Conservation (phyloP, 148 eudicot genomes). For the Arctostaphylos glauca region DNA sequence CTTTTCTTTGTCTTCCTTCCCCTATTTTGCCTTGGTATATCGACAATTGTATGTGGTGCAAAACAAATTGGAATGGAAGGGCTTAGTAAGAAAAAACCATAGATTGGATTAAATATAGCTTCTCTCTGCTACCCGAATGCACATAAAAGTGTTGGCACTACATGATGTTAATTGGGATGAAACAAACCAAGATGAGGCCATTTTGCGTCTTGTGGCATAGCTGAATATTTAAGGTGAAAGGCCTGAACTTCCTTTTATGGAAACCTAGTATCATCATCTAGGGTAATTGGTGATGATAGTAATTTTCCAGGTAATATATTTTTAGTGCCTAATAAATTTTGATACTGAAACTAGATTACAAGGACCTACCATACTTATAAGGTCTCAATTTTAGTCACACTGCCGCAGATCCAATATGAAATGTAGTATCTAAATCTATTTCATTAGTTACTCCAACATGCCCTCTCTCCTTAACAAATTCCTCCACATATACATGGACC, state of each 20-base stretch:
- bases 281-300: no score
- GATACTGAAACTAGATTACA: no score
- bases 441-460: background rate
- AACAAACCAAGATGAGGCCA: background rate
- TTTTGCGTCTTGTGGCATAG: background rate
- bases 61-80: background rate
- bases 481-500: background rate
- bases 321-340: no score
- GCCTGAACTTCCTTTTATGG: no score
- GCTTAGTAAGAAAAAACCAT: background rate
- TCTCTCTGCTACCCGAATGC: background rate
- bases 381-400: no score
- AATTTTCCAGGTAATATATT: no score
- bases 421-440: no score
- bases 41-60: background rate
- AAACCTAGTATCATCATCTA: no score
- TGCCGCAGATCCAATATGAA: background rate
- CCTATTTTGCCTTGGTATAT: background rate
- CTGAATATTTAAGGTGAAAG: background rate
- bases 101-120: background rate
- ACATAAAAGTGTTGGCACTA: no score
- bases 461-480: background rate
- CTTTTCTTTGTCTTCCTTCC: background rate
- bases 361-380: no score
- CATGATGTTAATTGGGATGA: background rate